These are phyloP conservation scores for Sclerotinia trifoliorum DNA, from an alignment of 2,329 filamentous ascomycete species.

Conservation along the genomic window DNA sequence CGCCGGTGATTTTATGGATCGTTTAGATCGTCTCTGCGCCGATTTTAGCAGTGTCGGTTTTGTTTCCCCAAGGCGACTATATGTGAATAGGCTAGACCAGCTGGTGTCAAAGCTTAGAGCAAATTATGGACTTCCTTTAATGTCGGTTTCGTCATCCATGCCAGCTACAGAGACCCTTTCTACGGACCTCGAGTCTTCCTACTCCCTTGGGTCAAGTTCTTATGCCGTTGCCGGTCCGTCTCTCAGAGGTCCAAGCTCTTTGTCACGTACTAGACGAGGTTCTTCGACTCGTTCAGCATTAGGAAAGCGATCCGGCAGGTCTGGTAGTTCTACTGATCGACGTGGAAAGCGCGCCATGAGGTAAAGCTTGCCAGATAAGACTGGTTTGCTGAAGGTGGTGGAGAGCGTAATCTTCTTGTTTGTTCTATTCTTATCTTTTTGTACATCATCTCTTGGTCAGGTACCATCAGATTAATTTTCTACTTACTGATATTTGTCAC, in stretches of 20 bases:
- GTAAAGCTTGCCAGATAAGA: constrained; percentile 25
- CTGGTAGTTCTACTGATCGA: constrained; percentile 31
- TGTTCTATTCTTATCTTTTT: constrained; percentile 8
- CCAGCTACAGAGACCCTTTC: background rate
- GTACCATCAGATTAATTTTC: constrained; percentile 20
- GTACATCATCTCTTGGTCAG: constrained; percentile 22
- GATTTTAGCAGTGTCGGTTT: constrained; percentile 13
- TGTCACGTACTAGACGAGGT: constrained; percentile 11
- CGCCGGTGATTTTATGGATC: constrained; percentile 29
- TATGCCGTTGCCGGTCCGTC: background rate
- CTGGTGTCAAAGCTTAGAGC: constrained; percentile 13
- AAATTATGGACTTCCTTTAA: constrained; percentile 6
- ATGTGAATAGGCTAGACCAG: constrained; percentile 10
- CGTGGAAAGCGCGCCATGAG: constrained; percentile 36
- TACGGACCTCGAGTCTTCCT: constrained; percentile 18
- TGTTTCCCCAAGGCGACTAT: constrained; percentile 14
- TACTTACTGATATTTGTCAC: background rate
- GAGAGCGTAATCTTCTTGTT: background rate
- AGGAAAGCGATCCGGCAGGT: constrained; percentile 29
- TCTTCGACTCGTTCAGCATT: constrained; percentile 16
- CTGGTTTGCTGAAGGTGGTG: background rate
- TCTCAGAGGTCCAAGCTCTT: background rate
- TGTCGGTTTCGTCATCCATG: constrained; percentile 1
- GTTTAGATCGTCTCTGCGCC: constrained; percentile 20
- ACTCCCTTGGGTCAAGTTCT: constrained; percentile 19